These are phyloP conservation scores for Pseudodiploospora longispora DNA, from an alignment of 2,329 filamentous ascomycete species.

Conservation along the genomic window DNA sequence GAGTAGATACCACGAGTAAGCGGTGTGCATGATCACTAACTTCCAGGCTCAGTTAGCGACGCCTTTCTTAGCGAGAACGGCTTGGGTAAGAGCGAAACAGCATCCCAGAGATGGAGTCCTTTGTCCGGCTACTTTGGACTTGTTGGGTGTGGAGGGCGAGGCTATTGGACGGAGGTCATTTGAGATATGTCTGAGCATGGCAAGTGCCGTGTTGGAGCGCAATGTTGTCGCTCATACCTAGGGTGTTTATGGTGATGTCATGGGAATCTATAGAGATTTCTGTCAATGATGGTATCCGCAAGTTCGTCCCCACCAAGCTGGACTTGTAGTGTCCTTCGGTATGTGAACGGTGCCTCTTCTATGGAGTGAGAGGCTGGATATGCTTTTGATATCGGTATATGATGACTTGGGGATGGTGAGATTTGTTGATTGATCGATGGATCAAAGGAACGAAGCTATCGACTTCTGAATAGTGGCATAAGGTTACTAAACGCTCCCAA, in stretches of 20 bases:
- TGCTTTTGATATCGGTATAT: constrained; percentile 28
- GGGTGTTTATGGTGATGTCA: too few relatives aligned
- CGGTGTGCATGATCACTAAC: constrained; percentile 26
- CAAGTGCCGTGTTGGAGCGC: constrained; percentile 27
- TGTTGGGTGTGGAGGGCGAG: constrained; percentile 23
- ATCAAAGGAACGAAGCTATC: too few relatives aligned
- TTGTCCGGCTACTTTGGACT: constrained; percentile 32
- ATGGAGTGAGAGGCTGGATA: constrained; percentile 21
- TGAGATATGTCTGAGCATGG: constrained; percentile 30
- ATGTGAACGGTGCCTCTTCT: too few relatives aligned
- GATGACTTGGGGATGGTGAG: constrained; percentile 26
- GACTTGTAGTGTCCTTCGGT: too few relatives aligned
- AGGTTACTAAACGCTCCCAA: too few relatives aligned
- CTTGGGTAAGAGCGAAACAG: constrained; percentile 25
- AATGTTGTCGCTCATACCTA: constrained; percentile 18
- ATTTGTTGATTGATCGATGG: constrained; percentile 18
- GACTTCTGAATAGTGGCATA: too few relatives aligned
- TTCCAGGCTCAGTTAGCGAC: constrained; percentile 22
- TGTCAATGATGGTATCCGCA: too few relatives aligned
- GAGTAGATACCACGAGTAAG: constrained; percentile 12
- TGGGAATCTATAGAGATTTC: too few relatives aligned
- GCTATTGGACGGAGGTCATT: constrained; percentile 33
- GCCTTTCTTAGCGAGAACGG: constrained; percentile 25
- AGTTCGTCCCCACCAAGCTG: too few relatives aligned
- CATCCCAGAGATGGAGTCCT: constrained; percentile 35